Evolutionary conservation across 2,329 filamentous ascomycete genomes (phyloP).

Genomic region (Xylaria polymorpha): DNA sequence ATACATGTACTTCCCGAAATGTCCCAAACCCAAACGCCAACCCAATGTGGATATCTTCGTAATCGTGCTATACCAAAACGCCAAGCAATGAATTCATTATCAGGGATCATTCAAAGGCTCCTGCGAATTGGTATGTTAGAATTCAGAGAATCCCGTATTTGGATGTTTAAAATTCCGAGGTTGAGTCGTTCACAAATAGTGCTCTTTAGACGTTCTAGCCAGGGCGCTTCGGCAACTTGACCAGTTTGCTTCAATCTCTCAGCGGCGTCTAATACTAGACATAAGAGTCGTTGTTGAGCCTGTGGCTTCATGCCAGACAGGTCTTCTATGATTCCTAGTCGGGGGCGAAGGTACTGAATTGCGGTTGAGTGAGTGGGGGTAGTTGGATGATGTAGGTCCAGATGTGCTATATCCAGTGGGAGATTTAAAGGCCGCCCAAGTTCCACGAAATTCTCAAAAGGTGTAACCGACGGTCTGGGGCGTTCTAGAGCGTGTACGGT

Average conservation of each 20-base stretch:
- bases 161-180: conserved; percentile 37
- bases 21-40: conserved; percentile 36
- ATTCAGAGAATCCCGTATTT: conserved; percentile 26
- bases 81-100: conserved; percentile 17
- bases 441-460: conserved; percentile 65
- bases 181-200: conserved; percentile 40
- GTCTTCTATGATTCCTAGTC: conserved; percentile 11
- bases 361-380: conserved; percentile 61
- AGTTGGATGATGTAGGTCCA: conserved; percentile 66
- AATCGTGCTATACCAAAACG: conserved; percentile 26
- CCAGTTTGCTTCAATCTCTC: conserved; percentile 44
- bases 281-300: conserved; percentile 35
- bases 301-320: conserved; percentile 16
- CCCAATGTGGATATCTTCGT: conserved; percentile 35
- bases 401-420: conserved; percentile 62
- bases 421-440: conserved; percentile 57
- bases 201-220: conserved; percentile 43
- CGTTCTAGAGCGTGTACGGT: conserved; percentile 63
- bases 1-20: neutral
- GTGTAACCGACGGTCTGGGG: conserved; percentile 57
- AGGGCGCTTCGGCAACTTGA: conserved; percentile 42
- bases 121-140: conserved; percentile 31
- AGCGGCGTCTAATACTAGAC: conserved; percentile 45
- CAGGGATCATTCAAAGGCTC: conserved; percentile 8
- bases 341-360: conserved; percentile 56